Evolutionary conservation across 2,329 filamentous ascomycete genomes (phyloP).

Genomic region (Dactylonectria estremocensis): DNA sequence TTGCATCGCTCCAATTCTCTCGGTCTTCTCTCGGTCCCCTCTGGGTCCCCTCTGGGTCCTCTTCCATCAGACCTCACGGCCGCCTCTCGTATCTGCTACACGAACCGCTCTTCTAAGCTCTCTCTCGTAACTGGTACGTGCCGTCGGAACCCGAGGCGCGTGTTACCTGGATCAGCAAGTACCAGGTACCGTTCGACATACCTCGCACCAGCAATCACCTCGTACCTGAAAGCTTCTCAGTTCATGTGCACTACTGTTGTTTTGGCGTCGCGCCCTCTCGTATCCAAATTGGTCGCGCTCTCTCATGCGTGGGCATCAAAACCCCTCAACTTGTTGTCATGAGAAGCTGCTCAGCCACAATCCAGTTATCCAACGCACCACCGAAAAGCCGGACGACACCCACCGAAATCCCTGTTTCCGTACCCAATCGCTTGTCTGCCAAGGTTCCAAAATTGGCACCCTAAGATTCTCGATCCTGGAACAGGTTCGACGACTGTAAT

Average conservation of each 20-base stretch:
- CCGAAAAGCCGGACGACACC: background rate
- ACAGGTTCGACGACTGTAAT: background rate
- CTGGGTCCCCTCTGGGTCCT: too few species aligned
- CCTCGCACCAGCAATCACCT: background rate
- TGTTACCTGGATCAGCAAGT: background rate
- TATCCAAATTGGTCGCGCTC: background rate
- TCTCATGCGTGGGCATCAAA: background rate
- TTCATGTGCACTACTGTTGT: background rate
- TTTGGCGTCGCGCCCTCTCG: slow-evolving; percentile 1
- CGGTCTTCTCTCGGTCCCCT: too few species aligned
- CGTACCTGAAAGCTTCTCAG: background rate
- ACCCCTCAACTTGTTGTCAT: background rate
- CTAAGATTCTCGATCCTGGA: background rate
- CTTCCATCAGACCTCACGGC: background rate
- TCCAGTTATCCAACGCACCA: background rate
- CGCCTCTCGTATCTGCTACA: background rate
- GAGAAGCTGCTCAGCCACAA: slow-evolving; percentile 3
- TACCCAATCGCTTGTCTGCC: background rate
- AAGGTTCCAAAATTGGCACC: slow-evolving; percentile 3
- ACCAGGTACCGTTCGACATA: background rate
- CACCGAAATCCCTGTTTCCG: background rate
- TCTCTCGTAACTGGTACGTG: background rate
- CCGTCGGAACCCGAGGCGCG: slow-evolving; percentile 5
- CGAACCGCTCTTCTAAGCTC: background rate
- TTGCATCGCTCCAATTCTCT: background rate